phyloP scores from a whole-genome alignment of 768 basidiomycete species.

The Tylopilus sp. region DNA sequence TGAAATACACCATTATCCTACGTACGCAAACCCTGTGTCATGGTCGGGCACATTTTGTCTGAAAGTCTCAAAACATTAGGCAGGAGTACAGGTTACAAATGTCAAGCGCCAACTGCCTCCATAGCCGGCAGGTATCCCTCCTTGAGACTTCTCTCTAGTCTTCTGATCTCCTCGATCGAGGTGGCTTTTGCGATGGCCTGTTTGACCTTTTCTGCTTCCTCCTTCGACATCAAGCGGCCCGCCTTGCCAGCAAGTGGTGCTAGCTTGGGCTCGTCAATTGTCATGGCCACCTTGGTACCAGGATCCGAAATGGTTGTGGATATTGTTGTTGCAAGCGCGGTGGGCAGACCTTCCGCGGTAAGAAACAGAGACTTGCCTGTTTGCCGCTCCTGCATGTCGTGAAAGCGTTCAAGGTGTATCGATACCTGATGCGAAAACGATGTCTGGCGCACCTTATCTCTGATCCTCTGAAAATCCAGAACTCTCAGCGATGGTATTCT shows the following conservation, averaged over 20 bases:
- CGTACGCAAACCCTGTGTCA: not conserved
- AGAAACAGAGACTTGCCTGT: conserved; percentile 72
- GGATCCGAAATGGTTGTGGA: conserved; percentile 69
- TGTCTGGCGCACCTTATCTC: conserved; percentile 79
- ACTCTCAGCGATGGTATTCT: conserved; percentile 84
- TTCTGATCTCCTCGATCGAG: conserved; percentile 84
- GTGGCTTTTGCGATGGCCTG: conserved; percentile 88
- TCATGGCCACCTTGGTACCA: conserved; percentile 57
- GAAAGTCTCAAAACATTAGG: conserved; percentile 17
- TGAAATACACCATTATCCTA: not conserved
- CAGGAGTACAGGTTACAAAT: conserved; percentile 33
- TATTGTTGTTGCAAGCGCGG: conserved; percentile 75
- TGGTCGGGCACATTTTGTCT: not conserved
- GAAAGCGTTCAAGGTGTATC: conserved; percentile 28
- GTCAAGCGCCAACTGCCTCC: conserved; percentile 75
- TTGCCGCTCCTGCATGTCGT: conserved; percentile 65
- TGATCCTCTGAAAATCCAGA: conserved; percentile 92
- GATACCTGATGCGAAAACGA: conserved; percentile 16
- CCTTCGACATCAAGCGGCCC: conserved; percentile 86
- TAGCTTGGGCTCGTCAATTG: conserved; percentile 77
- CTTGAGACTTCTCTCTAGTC: conserved; percentile 74
- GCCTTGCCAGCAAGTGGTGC: conserved; percentile 58
- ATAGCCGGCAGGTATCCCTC: conserved; percentile 82
- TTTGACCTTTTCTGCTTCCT: conserved; percentile 84
- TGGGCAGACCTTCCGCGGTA: conserved; percentile 74